Conservation (phyloP, 306 rosid genomes). For the Fragaria vesca region DNA sequence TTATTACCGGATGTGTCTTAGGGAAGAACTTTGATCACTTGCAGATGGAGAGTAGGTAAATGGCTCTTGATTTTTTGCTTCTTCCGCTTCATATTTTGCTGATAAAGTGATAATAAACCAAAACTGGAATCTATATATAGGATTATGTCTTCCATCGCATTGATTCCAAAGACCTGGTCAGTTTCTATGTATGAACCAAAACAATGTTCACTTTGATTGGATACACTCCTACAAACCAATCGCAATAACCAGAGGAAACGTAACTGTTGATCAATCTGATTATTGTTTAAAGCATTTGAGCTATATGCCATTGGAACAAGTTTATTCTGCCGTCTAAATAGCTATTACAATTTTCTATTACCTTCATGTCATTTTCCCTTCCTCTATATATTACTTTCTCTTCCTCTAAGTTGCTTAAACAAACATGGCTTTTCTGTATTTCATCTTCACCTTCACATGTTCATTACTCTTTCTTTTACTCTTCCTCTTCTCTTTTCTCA, state of each 20-base stretch:
- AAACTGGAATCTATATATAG: too few species aligned
- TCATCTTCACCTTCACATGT: slow-evolving; percentile 33
- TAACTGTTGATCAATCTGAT: neutral
- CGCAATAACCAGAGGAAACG: neutral
- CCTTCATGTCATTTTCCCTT: neutral
- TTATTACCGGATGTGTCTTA: too few species aligned
- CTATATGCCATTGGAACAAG: neutral
- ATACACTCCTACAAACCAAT: neutral
- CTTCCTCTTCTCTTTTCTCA: slow-evolving; percentile 25
- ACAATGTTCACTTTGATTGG: neutral
- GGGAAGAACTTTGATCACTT: too few species aligned
- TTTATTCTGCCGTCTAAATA: neutral
- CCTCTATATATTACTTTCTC: neutral
- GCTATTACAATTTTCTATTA: neutral
- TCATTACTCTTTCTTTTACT: slow-evolving; percentile 26
- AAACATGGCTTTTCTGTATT: slow-evolving; percentile 36
- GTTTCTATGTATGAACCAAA: neutral
- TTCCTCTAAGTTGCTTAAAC: neutral
- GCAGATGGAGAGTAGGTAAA: too few species aligned
- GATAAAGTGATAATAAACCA: too few species aligned
- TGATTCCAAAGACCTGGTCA: neutral
- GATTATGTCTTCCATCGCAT: too few species aligned
- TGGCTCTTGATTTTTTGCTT: too few species aligned
- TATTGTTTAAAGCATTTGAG: neutral
- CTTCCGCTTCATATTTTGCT: too few species aligned